Evolutionary conservation across 192 early-diverging fungal genomes (phyloP).

Genomic region (Phlyctochytrium bullatum): DNA sequence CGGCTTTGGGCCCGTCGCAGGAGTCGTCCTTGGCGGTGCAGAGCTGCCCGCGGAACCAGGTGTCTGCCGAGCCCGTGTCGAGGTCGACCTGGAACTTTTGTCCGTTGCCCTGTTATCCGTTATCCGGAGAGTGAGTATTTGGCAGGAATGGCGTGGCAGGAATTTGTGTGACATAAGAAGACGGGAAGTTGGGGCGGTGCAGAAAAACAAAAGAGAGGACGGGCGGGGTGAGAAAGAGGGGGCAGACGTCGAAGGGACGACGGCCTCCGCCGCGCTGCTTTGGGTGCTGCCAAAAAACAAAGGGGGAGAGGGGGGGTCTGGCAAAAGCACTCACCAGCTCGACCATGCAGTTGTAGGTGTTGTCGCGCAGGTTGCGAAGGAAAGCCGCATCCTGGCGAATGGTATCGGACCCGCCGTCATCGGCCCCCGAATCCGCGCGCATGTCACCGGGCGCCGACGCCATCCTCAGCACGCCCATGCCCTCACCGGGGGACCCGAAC

Average conservation of each 20-base stretch:
- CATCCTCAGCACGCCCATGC: too few species aligned
- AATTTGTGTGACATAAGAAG: too few species aligned
- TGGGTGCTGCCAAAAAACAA: too few species aligned
- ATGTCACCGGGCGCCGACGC: not conserved
- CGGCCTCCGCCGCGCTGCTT: too few species aligned
- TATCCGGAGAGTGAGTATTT: not conserved
- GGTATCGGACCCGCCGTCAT: not conserved
- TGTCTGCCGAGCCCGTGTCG: constrained; percentile 38
- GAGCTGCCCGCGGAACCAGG: constrained; percentile 32
- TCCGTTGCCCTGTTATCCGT: constrained; percentile 1
- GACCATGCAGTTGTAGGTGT: constrained; percentile 1
- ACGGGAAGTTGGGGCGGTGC: too few species aligned
- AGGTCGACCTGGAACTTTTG: constrained; percentile 30
- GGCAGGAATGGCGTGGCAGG: not conserved
- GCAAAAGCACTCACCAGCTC: constrained; percentile 1
- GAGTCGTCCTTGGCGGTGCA: constrained; percentile 30
- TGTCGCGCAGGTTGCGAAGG: not conserved
- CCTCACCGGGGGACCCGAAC: not conserved
- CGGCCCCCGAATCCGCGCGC: not conserved
- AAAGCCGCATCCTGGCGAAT: not conserved
- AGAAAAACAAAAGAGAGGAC: not conserved
- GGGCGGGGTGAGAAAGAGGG: too few species aligned
- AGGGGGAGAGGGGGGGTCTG: too few species aligned
- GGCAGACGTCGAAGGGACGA: too few species aligned
- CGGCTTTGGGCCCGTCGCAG: constrained; percentile 17